A percentile compares a stretch with the other conserved stretches of the same genome.
Conservation (phyloP, 768 basidiomycete genomes). For the Rhodotorula diobovata region DNA sequence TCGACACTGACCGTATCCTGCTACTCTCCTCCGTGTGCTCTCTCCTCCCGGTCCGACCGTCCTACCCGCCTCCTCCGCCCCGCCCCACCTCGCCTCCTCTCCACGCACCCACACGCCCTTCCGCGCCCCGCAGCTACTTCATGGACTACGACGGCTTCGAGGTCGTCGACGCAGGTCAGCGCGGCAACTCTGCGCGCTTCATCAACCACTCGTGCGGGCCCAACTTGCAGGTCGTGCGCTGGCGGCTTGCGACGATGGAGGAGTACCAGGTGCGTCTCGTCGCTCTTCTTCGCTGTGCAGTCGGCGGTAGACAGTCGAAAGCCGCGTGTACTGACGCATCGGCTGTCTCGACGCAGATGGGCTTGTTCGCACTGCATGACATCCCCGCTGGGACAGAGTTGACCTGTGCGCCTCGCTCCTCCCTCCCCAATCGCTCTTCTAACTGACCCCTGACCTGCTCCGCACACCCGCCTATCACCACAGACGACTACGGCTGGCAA, state of each 20-base stretch:
- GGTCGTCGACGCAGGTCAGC: constrained; percentile 34
- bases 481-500: constrained; percentile 40
- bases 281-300: no score
- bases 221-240: constrained; percentile 31
- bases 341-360: constrained; percentile 6
- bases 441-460: not conserved
- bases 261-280: constrained; percentile 26
- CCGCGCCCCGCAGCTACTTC: constrained; percentile 16
- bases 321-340: no score
- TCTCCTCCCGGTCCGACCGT: not conserved
- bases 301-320: no score
- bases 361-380: constrained; percentile 31
- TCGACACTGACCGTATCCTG: not conserved
- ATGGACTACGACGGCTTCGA: constrained; percentile 36
- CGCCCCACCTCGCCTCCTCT: not conserved
- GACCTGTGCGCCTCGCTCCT: constrained; percentile 13
- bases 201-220: constrained; percentile 40
- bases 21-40: not conserved
- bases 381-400: constrained; percentile 30
- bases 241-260: constrained; percentile 27
- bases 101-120: not conserved
- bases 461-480: not conserved
- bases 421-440: not conserved
- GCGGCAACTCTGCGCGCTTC: constrained; percentile 32
- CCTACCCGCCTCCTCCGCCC: no score